Evolutionary conservation across 2,329 filamentous ascomycete genomes (phyloP).

Genomic region (Scopulariopsis brevicaulis): DNA sequence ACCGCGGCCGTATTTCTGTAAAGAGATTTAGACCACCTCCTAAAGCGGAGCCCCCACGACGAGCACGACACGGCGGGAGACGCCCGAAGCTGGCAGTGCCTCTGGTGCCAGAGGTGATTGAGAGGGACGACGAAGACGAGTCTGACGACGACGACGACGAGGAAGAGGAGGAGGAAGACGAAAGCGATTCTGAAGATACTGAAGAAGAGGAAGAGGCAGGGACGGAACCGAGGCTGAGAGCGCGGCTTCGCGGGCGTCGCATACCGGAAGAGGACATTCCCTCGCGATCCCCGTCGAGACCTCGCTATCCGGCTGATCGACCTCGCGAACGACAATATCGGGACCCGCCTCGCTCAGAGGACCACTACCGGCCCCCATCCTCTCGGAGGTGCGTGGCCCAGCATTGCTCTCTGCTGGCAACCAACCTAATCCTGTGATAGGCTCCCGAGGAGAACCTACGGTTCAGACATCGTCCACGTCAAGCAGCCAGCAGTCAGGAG

Average conservation of each 20-base stretch:
- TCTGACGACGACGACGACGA: conserved; percentile 1
- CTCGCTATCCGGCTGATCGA: background rate
- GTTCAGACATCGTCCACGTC: conserved; percentile 4
- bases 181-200: background rate
- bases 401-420: background rate
- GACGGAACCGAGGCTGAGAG: background rate
- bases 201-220: background rate
- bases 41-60: background rate
- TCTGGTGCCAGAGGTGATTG: background rate
- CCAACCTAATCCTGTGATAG: background rate
- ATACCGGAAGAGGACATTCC: background rate
- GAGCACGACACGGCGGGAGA: background rate
- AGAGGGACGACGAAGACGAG: background rate
- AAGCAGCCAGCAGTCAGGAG: conserved; percentile 1
- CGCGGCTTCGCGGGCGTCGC: background rate
- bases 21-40: background rate
- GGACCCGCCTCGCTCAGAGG: conserved; percentile 1
- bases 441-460: conserved; percentile 1
- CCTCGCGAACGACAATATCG: background rate
- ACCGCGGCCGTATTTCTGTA: background rate
- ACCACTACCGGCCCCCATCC: background rate
- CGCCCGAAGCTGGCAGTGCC: background rate
- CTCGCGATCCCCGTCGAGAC: background rate
- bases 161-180: background rate
- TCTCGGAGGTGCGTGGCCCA: background rate